A percentile compares a stretch with the other conserved stretches of the same genome.
phyloP scores from a whole-genome alignment of 2,329 filamentous ascomycete species.

The Hymenoscyphus salicellus region DNA sequence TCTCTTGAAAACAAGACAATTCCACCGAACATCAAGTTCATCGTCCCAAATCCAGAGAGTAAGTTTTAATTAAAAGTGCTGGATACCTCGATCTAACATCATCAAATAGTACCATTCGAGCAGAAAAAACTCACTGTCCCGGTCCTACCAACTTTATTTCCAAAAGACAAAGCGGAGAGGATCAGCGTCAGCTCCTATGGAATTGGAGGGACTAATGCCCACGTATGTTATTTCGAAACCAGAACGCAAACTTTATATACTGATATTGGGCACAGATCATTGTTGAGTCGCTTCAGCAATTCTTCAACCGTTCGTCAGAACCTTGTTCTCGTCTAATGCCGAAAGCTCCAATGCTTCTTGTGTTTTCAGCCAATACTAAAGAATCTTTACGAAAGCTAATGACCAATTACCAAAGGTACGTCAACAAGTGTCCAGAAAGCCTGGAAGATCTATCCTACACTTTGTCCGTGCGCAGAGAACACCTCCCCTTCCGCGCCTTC shows the following conservation, averaged over 20 bases:
- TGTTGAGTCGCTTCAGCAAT: not conserved
- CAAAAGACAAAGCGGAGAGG: slow-evolving; percentile 41
- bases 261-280: no score
- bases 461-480: slow-evolving; percentile 22
- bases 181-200: slow-evolving; percentile 40
- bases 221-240: not conserved
- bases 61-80: no score
- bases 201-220: slow-evolving; percentile 5
- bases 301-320: no score
- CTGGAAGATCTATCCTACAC: slow-evolving; percentile 30
- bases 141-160: not conserved
- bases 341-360: not conserved
- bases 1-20: slow-evolving; percentile 36
- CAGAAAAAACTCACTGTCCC: no score
- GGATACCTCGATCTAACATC: no score
- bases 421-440: slow-evolving; percentile 20
- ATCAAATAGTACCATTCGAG: no score
- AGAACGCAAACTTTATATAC: no score
- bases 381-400: slow-evolving; percentile 28
- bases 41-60: slow-evolving; percentile 21
- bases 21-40: slow-evolving; percentile 23
- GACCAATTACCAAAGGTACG: slow-evolving; percentile 17
- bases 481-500: slow-evolving; percentile 15
- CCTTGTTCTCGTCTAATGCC: no score
- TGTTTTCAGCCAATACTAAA: slow-evolving; percentile 28